Evolutionary conservation across 23 red algal genomes (phyloP).

Genomic region (Gracilariopsis chorda): DNA sequence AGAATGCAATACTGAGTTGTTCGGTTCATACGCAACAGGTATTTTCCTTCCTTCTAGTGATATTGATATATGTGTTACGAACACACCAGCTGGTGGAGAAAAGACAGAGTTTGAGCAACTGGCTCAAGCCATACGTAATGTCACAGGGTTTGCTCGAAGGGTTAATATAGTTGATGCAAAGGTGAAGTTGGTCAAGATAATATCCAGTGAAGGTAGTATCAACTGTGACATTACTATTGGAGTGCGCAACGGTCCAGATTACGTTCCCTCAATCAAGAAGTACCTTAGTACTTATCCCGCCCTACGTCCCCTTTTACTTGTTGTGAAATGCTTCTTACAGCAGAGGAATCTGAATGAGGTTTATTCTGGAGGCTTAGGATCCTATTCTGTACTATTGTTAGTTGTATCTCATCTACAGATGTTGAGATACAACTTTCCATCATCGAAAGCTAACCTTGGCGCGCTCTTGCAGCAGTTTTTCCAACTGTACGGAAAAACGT

Average conservation of each 20-base stretch:
- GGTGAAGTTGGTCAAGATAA: slow-evolving; percentile 89
- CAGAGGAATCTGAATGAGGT: slow-evolving; percentile 88
- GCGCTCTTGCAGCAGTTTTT: slow-evolving; percentile 71
- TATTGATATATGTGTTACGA: slow-evolving; percentile 87
- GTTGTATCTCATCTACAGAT: slow-evolving; percentile 92
- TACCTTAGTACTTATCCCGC: slow-evolving; percentile 71
- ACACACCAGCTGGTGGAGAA: slow-evolving; percentile 54
- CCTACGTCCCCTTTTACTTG: slow-evolving; percentile 72
- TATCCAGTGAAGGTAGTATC: slow-evolving; percentile 48
- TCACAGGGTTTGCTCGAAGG: slow-evolving; percentile 61
- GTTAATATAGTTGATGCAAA: slow-evolving; percentile 72
- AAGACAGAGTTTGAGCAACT: slow-evolving; percentile 65
- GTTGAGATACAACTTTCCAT: slow-evolving; percentile 79
- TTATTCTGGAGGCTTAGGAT: slow-evolving; percentile 80
- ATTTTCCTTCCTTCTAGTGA: slow-evolving; percentile 84
- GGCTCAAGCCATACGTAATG: slow-evolving; percentile 66
- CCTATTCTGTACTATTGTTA: slow-evolving; percentile 74
- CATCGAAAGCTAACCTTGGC: slow-evolving; percentile 70
- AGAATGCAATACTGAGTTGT: slow-evolving; percentile 38
- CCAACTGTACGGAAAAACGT: slow-evolving; percentile 75
- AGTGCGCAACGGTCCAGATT: slow-evolving; percentile 50
- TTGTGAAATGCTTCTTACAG: slow-evolving; percentile 87
- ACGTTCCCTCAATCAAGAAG: slow-evolving; percentile 69
- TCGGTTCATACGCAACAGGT: slow-evolving; percentile 86
- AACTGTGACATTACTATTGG: slow-evolving; percentile 93